Base-by-base conservation (phyloP, 2,329 filamentous ascomycete genomes). In the Xylariaceae sp. region DNA sequence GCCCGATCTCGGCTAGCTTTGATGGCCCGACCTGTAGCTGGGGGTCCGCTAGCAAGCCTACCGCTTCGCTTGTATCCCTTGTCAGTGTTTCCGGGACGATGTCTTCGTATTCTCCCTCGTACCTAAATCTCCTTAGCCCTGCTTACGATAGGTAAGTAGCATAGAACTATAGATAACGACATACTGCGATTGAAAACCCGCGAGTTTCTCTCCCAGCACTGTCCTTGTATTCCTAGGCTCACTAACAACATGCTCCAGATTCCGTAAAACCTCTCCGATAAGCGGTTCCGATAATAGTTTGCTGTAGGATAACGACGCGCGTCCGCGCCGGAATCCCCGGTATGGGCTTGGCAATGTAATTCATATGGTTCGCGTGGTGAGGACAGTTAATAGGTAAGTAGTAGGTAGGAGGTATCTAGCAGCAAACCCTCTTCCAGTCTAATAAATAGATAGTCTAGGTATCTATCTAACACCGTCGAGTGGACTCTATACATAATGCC, bases 311-410 rank as follows among this genome's bases (percentile, higher is more conserved):
- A 0, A 87, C 81, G 43, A 91, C 81, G 20, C 86, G 80, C 0
- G 86, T 85, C 26, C 82, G 76, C 62, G 88, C 81, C 0, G 88
- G 85, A 40, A 92, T 87, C 0, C 89, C 90, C 0, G 91, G 90
- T 16, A 96, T 89, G 32, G 92, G 79, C 65, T 90, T 90, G 3
- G 86, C 88, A 63, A 96, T 86, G 32, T 37, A 16, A 37, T 12
- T 37, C 5, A 16, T 16, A 37, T 37, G 32, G 14, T 10, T 16
- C 32, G 14, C 12, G 23, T 26, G 4, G 23, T 26, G 23, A 26
- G 23, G 23, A 26, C 9, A 26, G 23, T 9, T 9, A 26, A 26
- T 26, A 9, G 23, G 23, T 26, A 9, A n/a, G n/a, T n/a, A n/a
- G n/a, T n/a, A n/a, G n/a, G 9, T 26, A 9, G 23, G 4, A 9